Conservation (phyloP, 352 stramenopile species). For the Halophytophthora batemanensis region DNA sequence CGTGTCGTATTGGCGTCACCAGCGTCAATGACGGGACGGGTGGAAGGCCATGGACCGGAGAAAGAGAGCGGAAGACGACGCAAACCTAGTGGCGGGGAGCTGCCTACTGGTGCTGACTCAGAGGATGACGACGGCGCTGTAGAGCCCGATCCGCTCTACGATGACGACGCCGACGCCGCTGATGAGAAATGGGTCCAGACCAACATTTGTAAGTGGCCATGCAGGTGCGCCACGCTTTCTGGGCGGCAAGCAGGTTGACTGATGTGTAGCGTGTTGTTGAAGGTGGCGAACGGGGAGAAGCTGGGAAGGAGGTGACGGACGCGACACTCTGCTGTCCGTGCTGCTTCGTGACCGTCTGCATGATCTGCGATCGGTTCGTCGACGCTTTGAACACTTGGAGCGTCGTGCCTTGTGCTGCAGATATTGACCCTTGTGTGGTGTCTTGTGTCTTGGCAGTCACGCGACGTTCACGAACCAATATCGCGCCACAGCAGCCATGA, state of each 20-base stretch:
- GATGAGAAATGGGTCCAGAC: slow-evolving; percentile 70
- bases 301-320: slow-evolving; percentile 28
- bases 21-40: slow-evolving; percentile 9
- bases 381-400: background rate
- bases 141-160: slow-evolving; percentile 60
- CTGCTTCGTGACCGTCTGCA: slow-evolving; percentile 79
- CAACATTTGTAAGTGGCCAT: slow-evolving; percentile 45
- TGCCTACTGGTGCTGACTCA: slow-evolving; percentile 4
- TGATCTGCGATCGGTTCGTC: slow-evolving; percentile 58
- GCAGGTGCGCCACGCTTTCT: background rate
- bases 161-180: slow-evolving; percentile 54
- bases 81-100: slow-evolving; percentile 2
- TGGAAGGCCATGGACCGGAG: slow-evolving; percentile 29
- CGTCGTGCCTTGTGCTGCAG: background rate
- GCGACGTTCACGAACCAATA: slow-evolving; percentile 71
- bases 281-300: slow-evolving; percentile 5
- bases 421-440: background rate
- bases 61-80: slow-evolving; percentile 25
- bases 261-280: slow-evolving; percentile 1
- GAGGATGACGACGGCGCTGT: slow-evolving; percentile 17
- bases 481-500: slow-evolving; percentile 51
- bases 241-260: background rate
- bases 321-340: slow-evolving; percentile 72
- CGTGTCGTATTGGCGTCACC: too few relatives aligned
- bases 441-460: slow-evolving; percentile 29